These are phyloP conservation scores for Plasmodium vivax DNA, from an alignment of 169 alveolate species.

Conservation along the genomic window DNA sequence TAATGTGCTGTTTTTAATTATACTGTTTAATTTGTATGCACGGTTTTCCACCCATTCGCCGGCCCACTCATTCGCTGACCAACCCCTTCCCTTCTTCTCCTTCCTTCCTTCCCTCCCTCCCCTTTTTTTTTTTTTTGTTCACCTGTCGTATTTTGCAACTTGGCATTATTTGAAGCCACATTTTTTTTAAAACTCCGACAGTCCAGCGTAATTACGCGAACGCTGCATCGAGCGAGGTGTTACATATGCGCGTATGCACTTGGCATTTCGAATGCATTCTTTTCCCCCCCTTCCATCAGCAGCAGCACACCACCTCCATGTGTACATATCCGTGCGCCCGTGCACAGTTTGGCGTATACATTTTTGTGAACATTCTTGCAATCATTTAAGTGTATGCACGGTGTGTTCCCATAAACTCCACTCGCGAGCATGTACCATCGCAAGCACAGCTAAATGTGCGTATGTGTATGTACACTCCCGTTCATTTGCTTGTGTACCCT, in stretches of 20 bases:
- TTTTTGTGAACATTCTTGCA: conserved; percentile 1
- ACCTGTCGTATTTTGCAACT: neutral
- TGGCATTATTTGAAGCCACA: neutral
- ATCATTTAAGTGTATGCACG: neutral
- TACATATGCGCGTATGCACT: neutral
- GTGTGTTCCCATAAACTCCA: neutral
- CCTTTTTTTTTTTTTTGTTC: neutral
- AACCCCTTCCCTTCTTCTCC: too few relatives aligned
- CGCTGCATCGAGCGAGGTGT: neutral
- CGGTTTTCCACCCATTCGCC: neutral
- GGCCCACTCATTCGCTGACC: neutral
- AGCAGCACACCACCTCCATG: neutral
- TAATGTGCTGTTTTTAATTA: neutral
- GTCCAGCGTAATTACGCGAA: neutral
- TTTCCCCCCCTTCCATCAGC: neutral
- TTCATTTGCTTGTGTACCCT: neutral
- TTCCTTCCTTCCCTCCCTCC: neutral
- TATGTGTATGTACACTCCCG: neutral
- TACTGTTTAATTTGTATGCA: neutral
- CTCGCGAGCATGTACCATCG: neutral
- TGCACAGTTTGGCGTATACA: conserved; percentile 3
- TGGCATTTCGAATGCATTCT: neutral
- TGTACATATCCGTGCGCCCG: neutral
- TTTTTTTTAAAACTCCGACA: neutral
- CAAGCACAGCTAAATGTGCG: neutral